Conservation (phyloP, 192 early-diverging fungal species). For the Umbelopsis isabellina region DNA sequence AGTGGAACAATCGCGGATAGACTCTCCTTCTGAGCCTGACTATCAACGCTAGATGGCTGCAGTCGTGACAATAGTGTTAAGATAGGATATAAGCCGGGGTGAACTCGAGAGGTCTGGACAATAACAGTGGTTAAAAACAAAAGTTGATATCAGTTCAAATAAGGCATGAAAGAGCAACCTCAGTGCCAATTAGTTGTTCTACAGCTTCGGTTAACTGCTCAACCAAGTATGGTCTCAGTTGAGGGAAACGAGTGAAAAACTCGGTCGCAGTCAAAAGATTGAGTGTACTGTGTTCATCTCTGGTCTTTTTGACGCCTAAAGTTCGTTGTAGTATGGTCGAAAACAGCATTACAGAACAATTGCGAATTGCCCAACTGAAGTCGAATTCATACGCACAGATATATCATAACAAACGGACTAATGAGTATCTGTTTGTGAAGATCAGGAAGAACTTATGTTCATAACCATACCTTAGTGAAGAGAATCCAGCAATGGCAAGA, state of each 20-base stretch:
- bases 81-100: conserved; percentile 90
- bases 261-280: conserved; percentile 86
- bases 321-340: conserved; percentile 81
- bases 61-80: conserved; percentile 84
- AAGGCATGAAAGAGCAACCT: not conserved
- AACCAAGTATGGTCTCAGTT: conserved; percentile 76
- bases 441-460: not conserved
- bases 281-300: conserved; percentile 70
- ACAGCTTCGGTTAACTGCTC: conserved; percentile 75
- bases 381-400: not conserved
- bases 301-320: conserved; percentile 81
- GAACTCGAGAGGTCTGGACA: conserved; percentile 57
- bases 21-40: conserved; percentile 30
- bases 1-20: conserved; percentile 54
- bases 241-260: conserved; percentile 88
- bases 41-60: conserved; percentile 66
- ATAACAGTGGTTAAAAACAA: not conserved
- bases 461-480: conserved; percentile 55
- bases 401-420: no score
- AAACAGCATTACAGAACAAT: conserved; percentile 93
- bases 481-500: conserved; percentile 80
- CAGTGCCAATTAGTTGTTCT: conserved; percentile 49
- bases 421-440: conserved; percentile 3
- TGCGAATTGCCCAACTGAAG: conserved; percentile 86
- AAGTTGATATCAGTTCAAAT: not conserved